A percentile compares a stretch with the other conserved stretches of the same genome.
These are phyloP conservation scores for Aphanomyces invadans DNA, from an alignment of 352 stramenopile species.

Conservation along the genomic window DNA sequence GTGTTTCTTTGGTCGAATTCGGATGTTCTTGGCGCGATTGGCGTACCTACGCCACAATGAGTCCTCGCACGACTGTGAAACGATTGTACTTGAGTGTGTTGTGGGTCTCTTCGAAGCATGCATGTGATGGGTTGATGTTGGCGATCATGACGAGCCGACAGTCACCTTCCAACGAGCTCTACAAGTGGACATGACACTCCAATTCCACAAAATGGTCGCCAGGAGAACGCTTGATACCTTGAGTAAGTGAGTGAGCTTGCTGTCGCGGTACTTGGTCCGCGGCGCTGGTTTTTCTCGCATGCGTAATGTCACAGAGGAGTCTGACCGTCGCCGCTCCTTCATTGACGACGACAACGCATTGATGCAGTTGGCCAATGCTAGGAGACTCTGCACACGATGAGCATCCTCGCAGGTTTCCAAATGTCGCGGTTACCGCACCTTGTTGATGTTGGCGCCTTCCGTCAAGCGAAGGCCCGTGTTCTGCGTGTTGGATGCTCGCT, in stretches of 20 bases:
- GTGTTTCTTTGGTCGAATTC: conserved; percentile 77
- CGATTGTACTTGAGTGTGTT: conserved; percentile 81
- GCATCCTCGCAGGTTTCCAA: not conserved
- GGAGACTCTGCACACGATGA: conserved; percentile 47
- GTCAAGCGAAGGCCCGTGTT: conserved; percentile 55
- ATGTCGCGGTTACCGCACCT: conserved; percentile 27
- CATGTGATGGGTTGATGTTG: conserved; percentile 69
- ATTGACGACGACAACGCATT: conserved; percentile 56
- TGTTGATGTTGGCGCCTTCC: conserved; percentile 63
- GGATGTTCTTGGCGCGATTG: conserved; percentile 87
- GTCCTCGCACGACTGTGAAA: too few species aligned
- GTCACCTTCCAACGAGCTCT: conserved; percentile 83
- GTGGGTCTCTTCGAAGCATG: conserved; percentile 81
- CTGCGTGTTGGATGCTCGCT: conserved; percentile 70
- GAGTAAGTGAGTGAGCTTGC: conserved; percentile 78
- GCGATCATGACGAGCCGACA: conserved; percentile 88
- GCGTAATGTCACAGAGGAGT: conserved; percentile 30
- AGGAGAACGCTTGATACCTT: conserved; percentile 35
- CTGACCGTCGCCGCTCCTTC: conserved; percentile 20
- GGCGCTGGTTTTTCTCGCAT: conserved; percentile 29
- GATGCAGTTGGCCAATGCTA: conserved; percentile 86
- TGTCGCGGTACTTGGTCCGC: conserved; percentile 63
- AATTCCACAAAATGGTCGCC: not conserved
- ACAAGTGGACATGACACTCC: not conserved
- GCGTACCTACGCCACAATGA: conserved; percentile 56